phyloP scores from a whole-genome alignment of 768 basidiomycete species.

The Russula abietina region DNA sequence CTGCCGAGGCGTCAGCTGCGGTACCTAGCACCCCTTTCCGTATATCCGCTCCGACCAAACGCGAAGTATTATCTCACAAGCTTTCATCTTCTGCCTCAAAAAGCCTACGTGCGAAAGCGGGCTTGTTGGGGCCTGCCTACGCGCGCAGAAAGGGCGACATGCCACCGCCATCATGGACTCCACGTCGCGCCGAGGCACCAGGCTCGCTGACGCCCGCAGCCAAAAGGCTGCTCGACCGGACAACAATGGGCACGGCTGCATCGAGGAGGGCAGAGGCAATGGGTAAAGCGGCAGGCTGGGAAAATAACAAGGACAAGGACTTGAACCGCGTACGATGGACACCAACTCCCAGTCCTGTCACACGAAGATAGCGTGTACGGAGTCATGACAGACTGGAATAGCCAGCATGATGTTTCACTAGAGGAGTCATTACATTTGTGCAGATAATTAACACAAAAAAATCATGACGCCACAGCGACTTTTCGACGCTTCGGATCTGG shows the following conservation, averaged over 20 bases:
- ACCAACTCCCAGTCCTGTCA: conserved; percentile 54
- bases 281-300: conserved; percentile 55
- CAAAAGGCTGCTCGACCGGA: conserved; percentile 64
- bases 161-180: conserved; percentile 77
- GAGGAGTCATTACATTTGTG: conserved; percentile 11
- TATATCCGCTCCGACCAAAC: conserved; percentile 65
- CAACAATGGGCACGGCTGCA: conserved; percentile 58
- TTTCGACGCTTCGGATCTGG: conserved; percentile 52
- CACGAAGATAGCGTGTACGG: conserved; percentile 23
- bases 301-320: conserved; percentile 52
- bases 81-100: conserved; percentile 78
- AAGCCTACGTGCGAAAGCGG: conserved; percentile 73
- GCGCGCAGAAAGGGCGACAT: conserved; percentile 49
- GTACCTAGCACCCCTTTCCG: conserved; percentile 65
- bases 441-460: conserved; percentile 15
- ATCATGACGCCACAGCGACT: conserved; percentile 30
- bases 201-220: conserved; percentile 87
- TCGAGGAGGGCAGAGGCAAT: conserved; percentile 62
- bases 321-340: conserved; percentile 70
- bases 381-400: neutral
- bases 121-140: conserved; percentile 43
- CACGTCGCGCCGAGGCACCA: conserved; percentile 61
- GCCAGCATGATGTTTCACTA: neutral
- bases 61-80: conserved; percentile 77
- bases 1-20: conserved; percentile 35